Base-by-base conservation (phyloP, 495 filamentous ascomycete genomes). In the Darksidea phi region DNA sequence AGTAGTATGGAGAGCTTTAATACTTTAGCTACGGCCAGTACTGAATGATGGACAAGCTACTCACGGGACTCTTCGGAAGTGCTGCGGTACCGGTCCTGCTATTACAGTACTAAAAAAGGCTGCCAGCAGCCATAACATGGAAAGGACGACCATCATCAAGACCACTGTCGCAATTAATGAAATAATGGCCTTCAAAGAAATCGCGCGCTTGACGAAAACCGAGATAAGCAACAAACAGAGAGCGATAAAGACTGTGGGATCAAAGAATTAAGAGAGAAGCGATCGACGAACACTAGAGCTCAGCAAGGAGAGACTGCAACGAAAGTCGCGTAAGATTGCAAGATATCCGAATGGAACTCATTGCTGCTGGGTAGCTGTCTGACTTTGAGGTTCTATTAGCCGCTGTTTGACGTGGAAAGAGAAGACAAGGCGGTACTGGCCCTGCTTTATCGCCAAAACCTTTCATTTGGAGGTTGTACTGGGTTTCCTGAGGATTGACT, bases 371-470 rank as follows among this genome's bases (percentile, higher is more conserved):
- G 57, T 45, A 25, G 24, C 46, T 5, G 11, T n/a, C 41, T 18
- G 28, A 54, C 58, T 68, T 68, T 64, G 66, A 64, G 62, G 66
- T 61, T 61, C 57, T 23, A 23, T 41, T 68, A 68, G 61, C 56
- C 66, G 66, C 66, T 68, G 66, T 68, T 65, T 68, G 57, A 65
- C 56, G 38, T 46, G 12, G 48, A 61, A 61, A 64, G 43, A 64
- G 56, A 42, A n/a, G 36, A 11, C 12, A 11, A 38, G 41, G 51
- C 51, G 41, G 57, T 42, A 68, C 66, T 68, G 66, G 66, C 54
- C 37, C 15, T 59, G 65, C 43, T 51, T 61, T 54, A 24, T 45
- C 54, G 48, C 38, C 17, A 36, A 21, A 7, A 54, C 34, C 59
- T 49, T 37, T 54, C 37, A 47, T 58, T 54, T 53, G 6, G 61